phyloP scores from a whole-genome alignment of 2,329 filamentous ascomycete genomes.

The Triangularia setosa region DNA sequence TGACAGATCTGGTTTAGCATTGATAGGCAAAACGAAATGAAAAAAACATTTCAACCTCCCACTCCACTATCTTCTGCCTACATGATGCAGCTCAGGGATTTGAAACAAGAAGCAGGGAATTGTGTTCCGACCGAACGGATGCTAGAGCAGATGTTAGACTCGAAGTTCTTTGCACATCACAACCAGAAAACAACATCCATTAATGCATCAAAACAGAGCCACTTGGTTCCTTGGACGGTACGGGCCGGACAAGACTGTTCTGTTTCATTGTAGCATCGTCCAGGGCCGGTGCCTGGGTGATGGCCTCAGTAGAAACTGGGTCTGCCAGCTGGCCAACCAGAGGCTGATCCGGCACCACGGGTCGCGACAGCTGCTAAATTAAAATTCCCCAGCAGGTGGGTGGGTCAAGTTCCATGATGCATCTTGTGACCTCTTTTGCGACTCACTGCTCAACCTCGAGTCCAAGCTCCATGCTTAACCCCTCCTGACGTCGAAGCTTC shows the following conservation, averaged over 20 bases:
- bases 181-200: not conserved
- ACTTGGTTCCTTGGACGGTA: not conserved
- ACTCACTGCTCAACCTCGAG: not conserved
- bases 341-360: not conserved
- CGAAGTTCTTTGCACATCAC: not conserved
- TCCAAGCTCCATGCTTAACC: not conserved
- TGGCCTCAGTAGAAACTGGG: not conserved
- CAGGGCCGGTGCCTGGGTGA: not conserved
- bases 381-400: not conserved
- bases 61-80: not conserved
- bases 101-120: not conserved
- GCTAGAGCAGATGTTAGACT: not conserved
- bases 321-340: not conserved
- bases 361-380: constrained; percentile 1
- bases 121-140: not conserved
- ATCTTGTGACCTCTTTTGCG: not conserved
- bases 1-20: not conserved
- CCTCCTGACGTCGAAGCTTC: not conserved
- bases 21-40: not conserved
- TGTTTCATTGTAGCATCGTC: not conserved
- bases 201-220: too few species aligned
- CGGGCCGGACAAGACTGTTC: not conserved
- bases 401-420: not conserved
- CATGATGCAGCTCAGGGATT: not conserved
- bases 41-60: not conserved